Evolutionary conservation across 257 asterid genomes (phyloP), one percentile per base, ranked within the genome.

Genomic region (Orobanche coerulescens): DNA sequence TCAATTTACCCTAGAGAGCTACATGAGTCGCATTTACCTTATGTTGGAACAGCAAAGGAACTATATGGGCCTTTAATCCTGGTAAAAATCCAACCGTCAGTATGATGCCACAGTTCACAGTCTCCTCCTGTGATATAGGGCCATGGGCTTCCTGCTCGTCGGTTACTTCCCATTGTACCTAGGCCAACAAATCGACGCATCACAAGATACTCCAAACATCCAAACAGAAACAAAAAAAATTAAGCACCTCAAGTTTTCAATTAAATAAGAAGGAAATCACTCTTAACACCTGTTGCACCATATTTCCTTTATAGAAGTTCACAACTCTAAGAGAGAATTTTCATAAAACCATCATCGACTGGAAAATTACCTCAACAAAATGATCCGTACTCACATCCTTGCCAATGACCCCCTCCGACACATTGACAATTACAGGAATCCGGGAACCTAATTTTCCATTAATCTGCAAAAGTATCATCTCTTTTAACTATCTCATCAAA

Each of bases 51-150:
- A 53, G 43, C 59, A 85, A 54, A 4, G 92, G 87, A 67, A 87
- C 61, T 71, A 82, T 66, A 61, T 66, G 65, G 65, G 75, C 75
- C 75, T 70, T 91, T 37, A 91, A 52, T 28, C 95, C 94, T 0
- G 94, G 94, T 25, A 91, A 71, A 64, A 73, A 80, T 49, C 97
- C 94, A 62, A 87, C 77, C 12, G 87, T 87, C 75, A 91, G 51
- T 58, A 78, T 51, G 57, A 91, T 70, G 49, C 90, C 95, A 22
- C 50, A 28, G 44, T 62, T 70, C 36, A 28, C 73, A 63, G 51
- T 22, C 52, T 44, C 73, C 34, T 49, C 42, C 36, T 11, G 51
- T 8, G 24, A 23, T 46, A 24, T 64, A 28, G 48, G 73, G 57
- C 13, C 74, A 54, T 13, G 4, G 55, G 39, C 64, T 26, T 73